Conservation (phyloP, 805 yeast species). For the Candida germanica region DNA sequence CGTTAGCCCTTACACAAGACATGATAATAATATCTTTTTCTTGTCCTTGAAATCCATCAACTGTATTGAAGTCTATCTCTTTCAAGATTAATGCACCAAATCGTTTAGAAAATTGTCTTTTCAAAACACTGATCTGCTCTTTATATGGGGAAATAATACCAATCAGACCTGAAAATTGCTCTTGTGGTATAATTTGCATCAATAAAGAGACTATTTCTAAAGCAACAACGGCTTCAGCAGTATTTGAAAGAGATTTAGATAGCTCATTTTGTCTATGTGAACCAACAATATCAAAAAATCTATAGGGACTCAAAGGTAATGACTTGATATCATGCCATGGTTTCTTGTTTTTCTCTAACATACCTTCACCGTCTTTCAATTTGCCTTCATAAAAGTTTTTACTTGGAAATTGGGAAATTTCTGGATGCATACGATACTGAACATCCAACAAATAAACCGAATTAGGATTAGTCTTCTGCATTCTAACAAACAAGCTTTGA, state of each 20-base stretch:
- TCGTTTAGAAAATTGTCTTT: conserved; percentile 50
- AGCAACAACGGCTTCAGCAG: conserved; percentile 69
- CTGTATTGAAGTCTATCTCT: conserved; percentile 85
- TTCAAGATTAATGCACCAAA: conserved; percentile 63
- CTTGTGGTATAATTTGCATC: conserved; percentile 44
- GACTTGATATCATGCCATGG: conserved; percentile 65
- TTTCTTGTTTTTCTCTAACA: conserved; percentile 55
- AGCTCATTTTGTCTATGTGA: conserved; percentile 60
- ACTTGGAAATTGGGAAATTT: conserved; percentile 84
- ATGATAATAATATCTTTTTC: conserved; percentile 91
- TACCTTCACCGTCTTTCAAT: conserved; percentile 75
- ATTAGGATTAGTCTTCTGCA: conserved; percentile 65
- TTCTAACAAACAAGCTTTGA: conserved; percentile 89
- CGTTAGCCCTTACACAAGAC: conserved; percentile 91
- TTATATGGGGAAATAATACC: conserved; percentile 95
- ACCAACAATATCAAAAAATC: conserved; percentile 66
- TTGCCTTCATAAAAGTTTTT: conserved; percentile 71
- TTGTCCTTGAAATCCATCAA: conserved; percentile 90
- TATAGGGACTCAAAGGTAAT: conserved; percentile 63
- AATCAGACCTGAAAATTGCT: conserved; percentile 65
- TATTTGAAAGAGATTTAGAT: conserved; percentile 70
- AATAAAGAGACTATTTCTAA: conserved; percentile 59
- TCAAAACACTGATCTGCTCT: conserved; percentile 69
- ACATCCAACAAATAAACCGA: conserved; percentile 76
- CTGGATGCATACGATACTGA: conserved; percentile 98